phyloP scores from a whole-genome alignment of 805 yeast genomes.

The Wickerhamiella parazyma region DNA sequence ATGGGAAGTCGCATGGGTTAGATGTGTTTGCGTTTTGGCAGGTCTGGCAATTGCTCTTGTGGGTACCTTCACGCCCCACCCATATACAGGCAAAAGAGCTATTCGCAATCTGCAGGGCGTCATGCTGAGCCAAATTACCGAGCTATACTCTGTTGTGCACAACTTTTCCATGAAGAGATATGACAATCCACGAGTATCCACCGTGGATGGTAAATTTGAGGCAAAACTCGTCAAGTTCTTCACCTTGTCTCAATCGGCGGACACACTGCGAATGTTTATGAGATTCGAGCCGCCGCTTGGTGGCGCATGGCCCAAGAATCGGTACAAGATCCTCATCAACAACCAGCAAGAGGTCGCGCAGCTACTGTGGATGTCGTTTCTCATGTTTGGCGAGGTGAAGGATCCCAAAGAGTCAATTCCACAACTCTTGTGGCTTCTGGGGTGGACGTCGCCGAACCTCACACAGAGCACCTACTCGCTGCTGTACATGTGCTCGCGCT shows the following conservation, averaged over 20 bases:
- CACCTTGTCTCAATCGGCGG: conserved; percentile 15
- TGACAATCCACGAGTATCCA: conserved; percentile 13
- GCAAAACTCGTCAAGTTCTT: conserved; percentile 12
- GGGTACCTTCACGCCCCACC: conserved; percentile 23
- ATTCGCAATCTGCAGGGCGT: conserved; percentile 22
- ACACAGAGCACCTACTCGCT: conserved; percentile 3
- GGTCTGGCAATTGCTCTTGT: conserved; percentile 24
- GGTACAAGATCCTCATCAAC: conserved; percentile 21
- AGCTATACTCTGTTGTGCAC: conserved; percentile 21
- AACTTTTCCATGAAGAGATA: conserved; percentile 23
- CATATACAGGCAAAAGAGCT: conserved; percentile 23
- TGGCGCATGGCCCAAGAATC: conserved; percentile 25
- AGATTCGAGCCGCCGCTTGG: conserved; percentile 25
- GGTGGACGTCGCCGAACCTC: conserved; percentile 11
- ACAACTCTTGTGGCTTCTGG: conserved; percentile 7
- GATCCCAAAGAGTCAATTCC: conserved; percentile 10
- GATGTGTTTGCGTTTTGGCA: conserved; percentile 23
- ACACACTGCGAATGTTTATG: conserved; percentile 15
- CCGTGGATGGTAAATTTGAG: conserved; percentile 20
- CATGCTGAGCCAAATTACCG: conserved; percentile 20
- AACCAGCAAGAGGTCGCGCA: conserved; percentile 20
- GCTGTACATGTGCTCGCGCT: conserved; percentile 7
- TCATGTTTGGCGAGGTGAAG: conserved; percentile 20
- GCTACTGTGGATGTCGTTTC: conserved; percentile 19
- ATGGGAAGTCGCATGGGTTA: conserved; percentile 25